Conservation (phyloP, 768 basidiomycete genomes). For the Suillus americanus region DNA sequence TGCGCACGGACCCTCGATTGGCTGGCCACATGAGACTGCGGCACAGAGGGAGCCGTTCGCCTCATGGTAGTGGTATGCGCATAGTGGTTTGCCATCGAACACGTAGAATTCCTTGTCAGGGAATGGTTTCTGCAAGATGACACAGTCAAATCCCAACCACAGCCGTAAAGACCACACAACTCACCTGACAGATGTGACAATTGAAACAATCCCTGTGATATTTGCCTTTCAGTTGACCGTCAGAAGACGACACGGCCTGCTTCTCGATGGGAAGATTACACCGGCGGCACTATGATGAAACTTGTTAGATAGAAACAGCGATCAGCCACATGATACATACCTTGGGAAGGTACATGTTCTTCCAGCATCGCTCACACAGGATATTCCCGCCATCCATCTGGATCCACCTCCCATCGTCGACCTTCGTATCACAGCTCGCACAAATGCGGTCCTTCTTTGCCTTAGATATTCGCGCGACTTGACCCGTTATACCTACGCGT, state of each 20-base stretch:
- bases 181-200: conserved; percentile 78
- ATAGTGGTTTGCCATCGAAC: conserved; percentile 85
- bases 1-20: conserved; percentile 93
- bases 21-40: conserved; percentile 73
- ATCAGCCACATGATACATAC: conserved; percentile 39
- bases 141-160: background rate
- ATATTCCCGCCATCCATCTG: conserved; percentile 72
- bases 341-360: conserved; percentile 93
- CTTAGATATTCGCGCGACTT: conserved; percentile 31
- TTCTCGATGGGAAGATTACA: conserved; percentile 88
- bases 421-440: conserved; percentile 62
- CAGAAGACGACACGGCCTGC: conserved; percentile 85
- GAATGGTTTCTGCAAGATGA: conserved; percentile 68
- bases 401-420: conserved; percentile 85
- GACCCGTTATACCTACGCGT: conserved; percentile 22
- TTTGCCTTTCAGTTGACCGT: conserved; percentile 95
- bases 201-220: conserved; percentile 92
- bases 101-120: conserved; percentile 93
- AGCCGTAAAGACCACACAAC: background rate
- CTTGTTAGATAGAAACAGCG: conserved; percentile 1
- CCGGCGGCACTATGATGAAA: conserved; percentile 67
- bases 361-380: conserved; percentile 92
- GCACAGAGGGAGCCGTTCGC: conserved; percentile 88
- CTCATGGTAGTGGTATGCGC: conserved; percentile 92
- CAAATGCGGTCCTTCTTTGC: conserved; percentile 46